Percentiles rank a stretch among this genome's conserved stretches.
Evolutionary conservation across 2,329 filamentous ascomycete species (phyloP).

Genomic region (Fusarium citri): DNA sequence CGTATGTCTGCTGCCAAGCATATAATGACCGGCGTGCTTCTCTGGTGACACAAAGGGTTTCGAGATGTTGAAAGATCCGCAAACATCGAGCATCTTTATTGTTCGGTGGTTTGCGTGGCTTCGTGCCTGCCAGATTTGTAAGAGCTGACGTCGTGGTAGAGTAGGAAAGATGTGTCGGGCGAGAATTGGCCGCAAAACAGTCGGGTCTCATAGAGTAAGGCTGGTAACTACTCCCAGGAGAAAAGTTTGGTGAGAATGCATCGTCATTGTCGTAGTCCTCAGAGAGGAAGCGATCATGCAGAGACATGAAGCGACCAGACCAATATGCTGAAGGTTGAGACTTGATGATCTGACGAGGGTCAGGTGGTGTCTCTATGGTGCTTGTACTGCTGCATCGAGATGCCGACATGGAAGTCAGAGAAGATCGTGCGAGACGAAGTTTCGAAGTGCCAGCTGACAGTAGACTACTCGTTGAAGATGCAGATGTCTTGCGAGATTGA

Average conservation of each 20-base stretch:
- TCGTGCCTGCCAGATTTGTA: slow-evolving; percentile 38
- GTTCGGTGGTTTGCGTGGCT: slow-evolving; percentile 11
- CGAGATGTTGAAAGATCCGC: slow-evolving; percentile 61
- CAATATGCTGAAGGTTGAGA: slow-evolving; percentile 67
- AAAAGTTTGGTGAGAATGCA: background rate
- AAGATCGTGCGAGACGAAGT: slow-evolving; percentile 34
- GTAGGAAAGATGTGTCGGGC: slow-evolving; percentile 47
- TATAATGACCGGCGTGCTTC: slow-evolving; percentile 62
- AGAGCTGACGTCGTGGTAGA: slow-evolving; percentile 51
- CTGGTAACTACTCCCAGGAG: background rate
- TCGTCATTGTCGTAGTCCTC: slow-evolving; percentile 44
- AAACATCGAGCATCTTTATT: slow-evolving; percentile 56
- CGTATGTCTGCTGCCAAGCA: slow-evolving; percentile 63
- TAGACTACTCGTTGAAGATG: slow-evolving; percentile 37
- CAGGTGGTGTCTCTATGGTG: slow-evolving; percentile 31
- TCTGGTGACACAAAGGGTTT: slow-evolving; percentile 58
- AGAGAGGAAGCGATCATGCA: slow-evolving; percentile 61
- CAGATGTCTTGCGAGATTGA: slow-evolving; percentile 33
- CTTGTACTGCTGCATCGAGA: slow-evolving; percentile 32
- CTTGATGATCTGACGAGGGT: slow-evolving; percentile 51
- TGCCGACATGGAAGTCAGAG: slow-evolving; percentile 24
- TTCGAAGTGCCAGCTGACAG: slow-evolving; percentile 34
- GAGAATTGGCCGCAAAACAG: slow-evolving; percentile 29
- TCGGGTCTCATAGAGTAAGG: slow-evolving; percentile 30
- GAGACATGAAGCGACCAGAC: slow-evolving; percentile 69